Percentiles rank a stretch among this genome's conserved stretches.
phyloP scores from a whole-genome alignment of 2,329 filamentous ascomycete genomes.

The Berkeleyomyces rouxiae region DNA sequence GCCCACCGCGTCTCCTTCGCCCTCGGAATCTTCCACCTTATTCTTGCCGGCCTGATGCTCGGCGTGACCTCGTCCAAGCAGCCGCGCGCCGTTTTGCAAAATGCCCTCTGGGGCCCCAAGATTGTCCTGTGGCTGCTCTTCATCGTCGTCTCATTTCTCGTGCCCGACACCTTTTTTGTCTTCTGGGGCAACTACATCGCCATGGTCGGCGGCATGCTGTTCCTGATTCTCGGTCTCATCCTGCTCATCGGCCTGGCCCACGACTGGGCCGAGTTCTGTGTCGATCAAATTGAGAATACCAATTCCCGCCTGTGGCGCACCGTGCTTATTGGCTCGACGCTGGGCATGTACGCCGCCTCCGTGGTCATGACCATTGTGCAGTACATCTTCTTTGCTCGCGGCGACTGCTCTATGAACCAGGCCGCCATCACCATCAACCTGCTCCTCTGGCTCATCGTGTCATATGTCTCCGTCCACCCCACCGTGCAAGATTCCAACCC shows the following conservation, averaged over 20 bases:
- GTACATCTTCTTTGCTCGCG: constrained; percentile 85
- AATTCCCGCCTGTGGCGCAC: constrained; percentile 75
- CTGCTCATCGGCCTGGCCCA: constrained; percentile 90
- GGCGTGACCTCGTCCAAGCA: constrained; percentile 79
- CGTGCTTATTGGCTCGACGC: constrained; percentile 76
- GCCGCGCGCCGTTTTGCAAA: constrained; percentile 75
- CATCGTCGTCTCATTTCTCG: constrained; percentile 84
- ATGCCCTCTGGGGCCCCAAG: constrained; percentile 98
- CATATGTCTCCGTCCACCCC: constrained; percentile 75
- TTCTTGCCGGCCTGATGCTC: constrained; percentile 69
- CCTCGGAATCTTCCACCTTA: constrained; percentile 79
- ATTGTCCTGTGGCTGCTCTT: constrained; percentile 75
- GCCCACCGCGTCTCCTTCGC: constrained; percentile 97
- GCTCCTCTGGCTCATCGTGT: constrained; percentile 63
- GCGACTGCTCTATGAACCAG: constrained; percentile 87
- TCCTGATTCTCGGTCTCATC: constrained; percentile 81
- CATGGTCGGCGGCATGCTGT: constrained; percentile 75
- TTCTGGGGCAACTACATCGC: constrained; percentile 93
- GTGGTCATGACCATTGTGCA: constrained; percentile 90
- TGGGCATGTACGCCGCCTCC: constrained; percentile 84
- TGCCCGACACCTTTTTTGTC: constrained; percentile 87
- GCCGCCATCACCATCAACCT: constrained; percentile 90
- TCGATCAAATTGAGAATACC: constrained; percentile 78
- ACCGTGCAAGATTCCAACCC: constrained; percentile 81
- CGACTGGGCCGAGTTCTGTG: constrained; percentile 91